Evolutionary conservation across 2,329 filamentous ascomycete genomes (phyloP).

Genomic region (Cladosporium sp.): DNA sequence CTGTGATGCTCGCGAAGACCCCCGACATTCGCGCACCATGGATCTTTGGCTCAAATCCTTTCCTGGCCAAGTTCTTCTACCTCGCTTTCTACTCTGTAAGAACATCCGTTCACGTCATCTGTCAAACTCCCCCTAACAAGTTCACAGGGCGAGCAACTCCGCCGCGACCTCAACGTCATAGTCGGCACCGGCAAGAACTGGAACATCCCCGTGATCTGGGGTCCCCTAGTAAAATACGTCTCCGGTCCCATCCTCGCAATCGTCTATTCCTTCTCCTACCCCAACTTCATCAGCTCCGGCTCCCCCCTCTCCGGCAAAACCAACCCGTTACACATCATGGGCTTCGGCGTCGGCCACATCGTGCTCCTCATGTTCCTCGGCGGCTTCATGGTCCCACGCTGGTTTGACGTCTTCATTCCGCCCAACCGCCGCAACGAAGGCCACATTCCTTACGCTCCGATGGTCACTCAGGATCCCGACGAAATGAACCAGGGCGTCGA

Average conservation of each 20-base stretch:
- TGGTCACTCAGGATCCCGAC: conserved; percentile 14
- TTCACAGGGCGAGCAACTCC: conserved; percentile 39
- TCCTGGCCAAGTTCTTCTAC: conserved; percentile 51
- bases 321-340: conserved; percentile 40
- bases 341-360: conserved; percentile 44
- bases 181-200: conserved; percentile 58
- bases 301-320: conserved; percentile 42
- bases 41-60: conserved; percentile 44
- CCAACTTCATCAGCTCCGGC: conserved; percentile 40
- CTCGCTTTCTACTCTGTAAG: conserved; percentile 59
- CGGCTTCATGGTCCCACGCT: conserved; percentile 55
- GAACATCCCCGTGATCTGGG: conserved; percentile 56
- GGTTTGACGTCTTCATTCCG: conserved; percentile 56
- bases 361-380: conserved; percentile 37
- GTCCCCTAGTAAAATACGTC: conserved; percentile 52
- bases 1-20: conserved; percentile 45
- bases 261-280: conserved; percentile 53
- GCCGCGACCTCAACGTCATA: conserved; percentile 55
- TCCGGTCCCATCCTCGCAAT: conserved; percentile 54
- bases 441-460: conserved; percentile 20
- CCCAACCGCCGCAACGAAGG: conserved; percentile 49
- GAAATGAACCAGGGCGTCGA: conserved; percentile 7
- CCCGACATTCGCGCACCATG: conserved; percentile 45
- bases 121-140: conserved; percentile 33
- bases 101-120: background rate